Conservation (phyloP, 192 early-diverging fungal species). For the Obelidium mucronatum region DNA sequence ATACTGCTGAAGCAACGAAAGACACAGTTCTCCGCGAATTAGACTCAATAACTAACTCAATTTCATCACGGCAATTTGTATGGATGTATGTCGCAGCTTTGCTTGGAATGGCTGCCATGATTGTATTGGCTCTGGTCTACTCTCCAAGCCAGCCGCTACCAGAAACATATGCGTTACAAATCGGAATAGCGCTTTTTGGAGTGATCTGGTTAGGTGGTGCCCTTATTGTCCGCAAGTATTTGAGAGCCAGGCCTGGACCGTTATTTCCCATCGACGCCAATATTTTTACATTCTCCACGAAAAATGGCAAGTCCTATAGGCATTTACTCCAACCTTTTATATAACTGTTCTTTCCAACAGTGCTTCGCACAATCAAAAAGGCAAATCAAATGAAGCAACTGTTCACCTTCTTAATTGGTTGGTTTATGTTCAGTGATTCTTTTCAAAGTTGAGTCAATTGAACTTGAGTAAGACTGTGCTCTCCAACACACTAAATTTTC, state of each 20-base stretch:
- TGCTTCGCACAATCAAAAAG: background rate
- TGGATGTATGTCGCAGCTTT: slow-evolving; percentile 33
- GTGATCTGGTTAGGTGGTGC: slow-evolving; percentile 31
- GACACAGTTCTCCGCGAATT: background rate
- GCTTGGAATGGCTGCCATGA: slow-evolving; percentile 23
- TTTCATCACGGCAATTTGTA: slow-evolving; percentile 33
- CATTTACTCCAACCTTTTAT: background rate
- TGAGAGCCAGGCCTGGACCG: slow-evolving; percentile 45
- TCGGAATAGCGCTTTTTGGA: slow-evolving; percentile 36
- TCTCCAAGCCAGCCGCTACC: slow-evolving; percentile 14
- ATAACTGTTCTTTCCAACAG: background rate
- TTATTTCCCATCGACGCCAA: slow-evolving; percentile 41
- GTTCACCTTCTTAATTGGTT: slow-evolving; percentile 41
- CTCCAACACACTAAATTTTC: too few species aligned
- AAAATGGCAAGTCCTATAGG: slow-evolving; percentile 3
- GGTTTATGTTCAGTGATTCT: slow-evolving; percentile 47
- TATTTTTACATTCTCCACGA: slow-evolving; percentile 31
- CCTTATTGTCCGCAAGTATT: background rate
- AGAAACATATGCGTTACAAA: slow-evolving; percentile 35
- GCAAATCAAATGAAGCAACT: background rate
- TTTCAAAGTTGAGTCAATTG: slow-evolving; percentile 3
- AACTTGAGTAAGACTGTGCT: too few species aligned
- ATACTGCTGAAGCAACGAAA: background rate
- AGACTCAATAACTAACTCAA: slow-evolving; percentile 32
- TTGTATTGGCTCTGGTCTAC: slow-evolving; percentile 15